Evolutionary conservation across 83 land plant genomes (phyloP), one percentile per base, ranked within the genome.

Genomic region (Thuja plicata): DNA sequence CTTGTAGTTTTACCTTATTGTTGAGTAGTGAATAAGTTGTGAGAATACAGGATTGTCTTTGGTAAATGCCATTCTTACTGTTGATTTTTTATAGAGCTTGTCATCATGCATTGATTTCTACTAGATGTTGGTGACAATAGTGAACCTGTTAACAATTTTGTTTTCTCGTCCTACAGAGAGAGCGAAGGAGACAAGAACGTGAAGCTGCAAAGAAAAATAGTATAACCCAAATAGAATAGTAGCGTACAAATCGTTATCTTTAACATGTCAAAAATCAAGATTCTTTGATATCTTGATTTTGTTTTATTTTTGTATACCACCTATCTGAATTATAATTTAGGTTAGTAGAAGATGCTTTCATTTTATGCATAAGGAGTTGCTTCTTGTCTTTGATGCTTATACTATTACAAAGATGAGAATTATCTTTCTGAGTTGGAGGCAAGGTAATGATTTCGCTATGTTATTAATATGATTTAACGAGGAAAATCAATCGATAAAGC

Each of bases 131-230:
- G 38, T 76, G 40, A 76, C 3, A 32, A 12, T 35, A 76, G 79
- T 76, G 79, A 11, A 76, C 13, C 40, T 3, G 38, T 40, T 76
- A 34, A 76, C 79, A 34, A 24, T 66, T 66, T 27, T 66, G 79
- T 12, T 12, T 76, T 76, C 3, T 76, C 38, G 34, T 76, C 38
- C 79, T 76, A 34, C 38, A 76, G 79, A 76, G 79, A 76, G 79
- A 76, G 79, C 79, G 40, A 76, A 76, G 79, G 40, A 76, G 79
- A 76, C 79, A 76, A 2, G 38, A 76, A 76, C 79, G 35, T 76
- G 79, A 76, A 76, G 40, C 79, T 76, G 79, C 38, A 34, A 76
- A 2, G 38, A 13, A n/a, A 32, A 8, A 73, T n/a, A 73, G 77
- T n/a, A n/a, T 32, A 73, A 2, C 11, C 13, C 34, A 73, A 8